Base-by-base conservation (phyloP, 2,329 filamentous ascomycete genomes). In the Lithohypha guttulata region DNA sequence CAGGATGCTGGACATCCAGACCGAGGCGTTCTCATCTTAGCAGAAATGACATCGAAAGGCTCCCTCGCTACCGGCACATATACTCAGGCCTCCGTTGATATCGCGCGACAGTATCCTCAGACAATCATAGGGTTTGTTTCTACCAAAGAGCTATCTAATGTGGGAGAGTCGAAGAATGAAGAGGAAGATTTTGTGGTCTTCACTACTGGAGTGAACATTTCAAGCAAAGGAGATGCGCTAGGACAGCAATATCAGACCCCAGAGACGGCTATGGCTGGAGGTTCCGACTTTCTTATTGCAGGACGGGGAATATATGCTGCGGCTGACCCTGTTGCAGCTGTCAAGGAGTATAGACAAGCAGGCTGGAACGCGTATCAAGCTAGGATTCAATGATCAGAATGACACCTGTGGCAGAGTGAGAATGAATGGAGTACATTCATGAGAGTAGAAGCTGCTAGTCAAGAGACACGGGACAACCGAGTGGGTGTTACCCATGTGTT, bases 1-100 rank as follows among this genome's bases (percentile, higher is more conserved):
- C 46, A 55, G 14, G 49, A 57, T 8, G 45, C 36, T 7, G 57
- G 59, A 22, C 53, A 54, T 3, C 35, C 50, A 6, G 63, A 66
- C 31, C 57, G 64, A 21, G 64, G 59, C 7, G 54, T 67, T 20
- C 50, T 68, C 20, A 68, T 68, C 37, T 56, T 68, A 9, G 64
- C 64, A 1, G 64, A 68, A 53, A 68, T 68, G 64, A 68, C 64
- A 5, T 65, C 62, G n/a, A 66, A 66, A 53, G 64, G 64, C 10
- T 67, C 64, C 2, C 49, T 67, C 21, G 64, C 64, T 0, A 63
- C 61, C 5, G 64, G 63, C 6, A 49, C 55, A 11, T 68, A 68
- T 47, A 68, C 64, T 20, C 58, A 53, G 28, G 48, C 58, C 3
- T 68, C 64, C 1, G 63, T 68, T n/a, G 62, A 66, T 42, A 61